Conservation (phyloP, 768 basidiomycete species). For the Flagelloscypha sp. region DNA sequence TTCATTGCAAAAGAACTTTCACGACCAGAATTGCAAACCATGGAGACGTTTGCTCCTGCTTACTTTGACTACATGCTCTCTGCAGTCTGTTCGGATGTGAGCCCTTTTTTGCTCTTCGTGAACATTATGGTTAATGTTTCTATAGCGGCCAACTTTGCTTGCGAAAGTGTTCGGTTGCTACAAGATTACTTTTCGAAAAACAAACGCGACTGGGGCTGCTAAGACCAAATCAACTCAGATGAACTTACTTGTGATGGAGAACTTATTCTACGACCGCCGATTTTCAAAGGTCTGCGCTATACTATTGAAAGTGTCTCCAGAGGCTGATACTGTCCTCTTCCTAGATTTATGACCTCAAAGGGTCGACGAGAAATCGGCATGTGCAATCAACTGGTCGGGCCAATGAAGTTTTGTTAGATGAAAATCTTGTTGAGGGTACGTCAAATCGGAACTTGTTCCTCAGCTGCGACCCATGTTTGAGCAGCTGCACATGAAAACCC, state of each 20-base stretch:
- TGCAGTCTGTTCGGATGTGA: constrained; percentile 76
- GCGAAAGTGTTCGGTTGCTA: constrained; percentile 98
- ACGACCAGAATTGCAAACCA: constrained; percentile 80
- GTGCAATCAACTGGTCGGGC: constrained; percentile 84
- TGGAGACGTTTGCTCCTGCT: constrained; percentile 94
- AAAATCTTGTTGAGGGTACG: constrained; percentile 89
- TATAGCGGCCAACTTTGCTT: constrained; percentile 82
- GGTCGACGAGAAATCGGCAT: constrained; percentile 88
- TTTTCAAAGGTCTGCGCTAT: constrained; percentile 65
- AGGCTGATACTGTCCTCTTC: background rate
- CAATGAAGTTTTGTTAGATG: constrained; percentile 92
- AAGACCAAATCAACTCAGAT: constrained; percentile 81
- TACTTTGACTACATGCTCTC: constrained; percentile 99
- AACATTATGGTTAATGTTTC: constrained; percentile 8
- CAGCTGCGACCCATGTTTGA: constrained; percentile 1
- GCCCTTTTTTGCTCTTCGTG: constrained; percentile 17
- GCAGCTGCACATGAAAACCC: constrained; percentile 79
- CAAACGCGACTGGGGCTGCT: constrained; percentile 54
- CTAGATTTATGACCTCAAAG: constrained; percentile 95
- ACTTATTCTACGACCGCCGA: constrained; percentile 85
- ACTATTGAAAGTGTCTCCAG: constrained; percentile 3
- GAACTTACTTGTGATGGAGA: constrained; percentile 98
- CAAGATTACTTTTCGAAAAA: constrained; percentile 84
- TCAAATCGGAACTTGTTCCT: constrained; percentile 7
- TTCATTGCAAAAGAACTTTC: constrained; percentile 98